Percentiles rank a stretch among this genome's conserved stretches.
These are phyloP conservation scores for Xylaria scruposa DNA, from an alignment of 495 filamentous ascomycete species.

Conservation along the genomic window DNA sequence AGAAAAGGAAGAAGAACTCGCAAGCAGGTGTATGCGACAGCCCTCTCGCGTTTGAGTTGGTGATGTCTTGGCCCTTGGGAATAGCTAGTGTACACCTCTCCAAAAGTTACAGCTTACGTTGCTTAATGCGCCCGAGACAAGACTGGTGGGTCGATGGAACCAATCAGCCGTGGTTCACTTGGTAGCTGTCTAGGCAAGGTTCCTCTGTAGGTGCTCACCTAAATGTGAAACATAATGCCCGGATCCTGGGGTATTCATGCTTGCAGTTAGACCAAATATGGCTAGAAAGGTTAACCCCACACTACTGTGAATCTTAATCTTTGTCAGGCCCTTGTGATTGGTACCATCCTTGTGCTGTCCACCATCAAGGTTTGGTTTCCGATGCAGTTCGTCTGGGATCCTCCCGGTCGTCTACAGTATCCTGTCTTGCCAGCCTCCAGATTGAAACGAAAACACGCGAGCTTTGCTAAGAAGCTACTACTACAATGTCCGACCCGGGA, in stretches of 20 bases:
- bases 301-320: background rate
- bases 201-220: background rate
- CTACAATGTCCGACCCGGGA: constrained; percentile 17
- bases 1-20: constrained; percentile 13
- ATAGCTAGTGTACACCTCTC: constrained; percentile 40
- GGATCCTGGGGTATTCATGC: too few relatives aligned
- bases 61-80: constrained; percentile 25
- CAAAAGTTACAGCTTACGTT: constrained; percentile 45
- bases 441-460: constrained; percentile 7
- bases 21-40: constrained; percentile 8
- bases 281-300: background rate
- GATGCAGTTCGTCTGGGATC: constrained; percentile 1
- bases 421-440: background rate
- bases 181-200: background rate
- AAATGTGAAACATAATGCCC: too few relatives aligned
- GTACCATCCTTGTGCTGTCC: constrained; percentile 1
- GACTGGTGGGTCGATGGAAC: background rate
- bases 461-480: background rate
- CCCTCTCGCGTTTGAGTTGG: constrained; percentile 17
- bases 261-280: background rate
- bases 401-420: background rate
- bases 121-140: constrained; percentile 32
- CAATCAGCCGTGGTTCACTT: constrained; percentile 4
- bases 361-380: constrained; percentile 4
- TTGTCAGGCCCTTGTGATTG: constrained; percentile 1